Evolutionary conservation across 371 early-diverging fungal genomes (phyloP).

Genomic region (Amoeboaphelidium occidentale): DNA sequence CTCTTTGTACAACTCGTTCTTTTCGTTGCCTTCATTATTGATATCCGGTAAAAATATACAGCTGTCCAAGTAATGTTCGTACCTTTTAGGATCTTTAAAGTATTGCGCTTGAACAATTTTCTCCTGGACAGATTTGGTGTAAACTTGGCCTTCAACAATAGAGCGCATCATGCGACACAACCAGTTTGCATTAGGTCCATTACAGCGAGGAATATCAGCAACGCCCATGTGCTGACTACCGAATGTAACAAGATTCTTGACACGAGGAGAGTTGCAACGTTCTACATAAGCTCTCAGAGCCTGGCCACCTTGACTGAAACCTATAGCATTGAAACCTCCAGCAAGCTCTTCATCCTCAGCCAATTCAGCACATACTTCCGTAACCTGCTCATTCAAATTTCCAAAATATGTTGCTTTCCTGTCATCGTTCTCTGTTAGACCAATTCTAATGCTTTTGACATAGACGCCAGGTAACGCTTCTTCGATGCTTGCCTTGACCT

Average conservation of each 20-base stretch:
- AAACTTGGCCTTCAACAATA: neutral
- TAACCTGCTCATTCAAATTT: constrained; percentile 1
- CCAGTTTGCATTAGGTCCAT: neutral
- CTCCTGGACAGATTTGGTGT: neutral
- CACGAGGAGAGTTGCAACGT: constrained; percentile 1
- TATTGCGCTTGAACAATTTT: constrained; percentile 3
- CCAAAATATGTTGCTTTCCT: constrained; percentile 1
- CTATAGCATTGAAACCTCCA: constrained; percentile 1
- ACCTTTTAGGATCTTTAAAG: neutral
- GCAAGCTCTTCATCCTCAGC: neutral
- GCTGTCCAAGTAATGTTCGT: constrained; percentile 1
- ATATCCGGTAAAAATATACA: constrained; percentile 2
- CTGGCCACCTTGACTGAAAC: constrained; percentile 5
- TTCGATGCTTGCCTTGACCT: neutral
- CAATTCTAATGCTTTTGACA: neutral
- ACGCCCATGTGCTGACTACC: constrained; percentile 1
- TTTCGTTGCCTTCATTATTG: constrained; percentile 1
- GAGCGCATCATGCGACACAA: neutral
- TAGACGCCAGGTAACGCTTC: constrained; percentile 1
- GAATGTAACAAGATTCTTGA: constrained; percentile 2
- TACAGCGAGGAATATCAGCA: neutral
- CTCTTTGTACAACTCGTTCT: constrained; percentile 2
- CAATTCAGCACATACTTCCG: neutral
- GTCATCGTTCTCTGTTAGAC: neutral
- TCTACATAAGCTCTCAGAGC: constrained; percentile 2